Base-by-base conservation (phyloP, 306 rosid species). In the Acacia crassicarpa region DNA sequence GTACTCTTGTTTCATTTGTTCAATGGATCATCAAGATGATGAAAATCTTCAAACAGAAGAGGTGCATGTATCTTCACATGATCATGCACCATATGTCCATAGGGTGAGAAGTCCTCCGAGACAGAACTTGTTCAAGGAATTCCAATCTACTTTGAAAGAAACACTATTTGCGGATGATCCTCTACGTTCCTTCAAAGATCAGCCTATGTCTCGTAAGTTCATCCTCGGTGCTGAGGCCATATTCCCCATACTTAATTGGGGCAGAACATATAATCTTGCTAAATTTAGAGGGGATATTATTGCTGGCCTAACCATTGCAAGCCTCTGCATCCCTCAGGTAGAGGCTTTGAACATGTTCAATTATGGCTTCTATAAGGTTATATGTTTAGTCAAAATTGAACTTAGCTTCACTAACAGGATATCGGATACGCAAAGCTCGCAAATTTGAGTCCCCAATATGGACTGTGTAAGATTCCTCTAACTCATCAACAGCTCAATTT, bases 301-400 rank as follows among this genome's bases (percentile, higher is more conserved):
- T 67, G 79, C 99, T 76, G 98, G 99, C 67, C 90, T 95, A 67
- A 95, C 99, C 56, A 95, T 95, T 88, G 99, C 99, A 70, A 95
- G 99, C 83, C 93, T 95, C 80, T 93, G 98, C 89, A 93, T 95
- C 78, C 99, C 99, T 86, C 97, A 95, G 98, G 99, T 91, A 83
- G 76, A 82, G 58, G 25, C 85, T 71, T 80, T 72, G 38, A 76
- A 67, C 0, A 49, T 74, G 44, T 58, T 73, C 32, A 63, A 56
- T 83, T 63, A n/a, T 38, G 40, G 67, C 23, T 80, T 67, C 6
- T 4, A 82, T 23, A n/a, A n/a, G 27, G 5, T 58, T 58, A 58
- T 58, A 58, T 22, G 25, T n/a, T 58, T 58, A 79, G 82, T 78
- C 17, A 66, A 80, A 72, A 25, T 48, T 48, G 4, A 48, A 59